Conservation (phyloP, 2,329 filamentous ascomycete genomes). For the Pyrenophora seminiperda region DNA sequence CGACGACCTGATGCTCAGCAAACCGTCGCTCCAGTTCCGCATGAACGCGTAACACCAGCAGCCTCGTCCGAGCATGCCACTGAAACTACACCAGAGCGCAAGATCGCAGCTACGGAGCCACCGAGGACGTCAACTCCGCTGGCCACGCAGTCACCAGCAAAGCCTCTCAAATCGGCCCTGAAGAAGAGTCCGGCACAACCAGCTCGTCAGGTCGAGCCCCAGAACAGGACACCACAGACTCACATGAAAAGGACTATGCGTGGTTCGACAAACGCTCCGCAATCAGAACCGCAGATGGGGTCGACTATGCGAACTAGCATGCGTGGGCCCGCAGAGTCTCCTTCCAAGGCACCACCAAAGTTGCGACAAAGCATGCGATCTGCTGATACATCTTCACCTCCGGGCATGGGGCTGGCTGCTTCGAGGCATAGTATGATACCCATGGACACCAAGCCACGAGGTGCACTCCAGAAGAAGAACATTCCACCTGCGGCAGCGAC, state of each 20-base stretch:
- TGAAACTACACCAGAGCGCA: constrained; percentile 5
- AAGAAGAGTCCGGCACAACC: constrained; percentile 45
- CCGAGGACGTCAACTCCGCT: constrained; percentile 13
- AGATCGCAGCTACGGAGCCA: constrained; percentile 7
- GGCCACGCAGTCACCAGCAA: constrained; percentile 26
- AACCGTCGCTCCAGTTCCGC: constrained; percentile 15
- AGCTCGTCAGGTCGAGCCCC: constrained; percentile 16
- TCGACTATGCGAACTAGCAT: constrained; percentile 47
- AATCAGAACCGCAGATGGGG: constrained; percentile 20
- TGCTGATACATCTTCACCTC: constrained; percentile 34
- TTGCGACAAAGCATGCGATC: constrained; percentile 58
- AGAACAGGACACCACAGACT: constrained; percentile 21
- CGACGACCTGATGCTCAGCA: constrained; percentile 3
- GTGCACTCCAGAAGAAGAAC: constrained; percentile 48
- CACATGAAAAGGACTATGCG: constrained; percentile 48
- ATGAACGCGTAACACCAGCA: constrained; percentile 7
- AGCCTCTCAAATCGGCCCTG: constrained; percentile 49
- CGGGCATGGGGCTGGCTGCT: constrained; percentile 39
- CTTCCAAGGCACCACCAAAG: constrained; percentile 22
- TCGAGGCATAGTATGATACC: constrained; percentile 41
- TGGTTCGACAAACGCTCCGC: constrained; percentile 11
- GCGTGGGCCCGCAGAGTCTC: constrained; percentile 30
- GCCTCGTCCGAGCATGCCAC: constrained; percentile 5
- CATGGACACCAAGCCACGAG: constrained; percentile 34
- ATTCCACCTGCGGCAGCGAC: constrained; percentile 36